Evolutionary conservation across 192 early-diverging fungal species (phyloP), one percentile per base, ranked within the genome.

Genomic region (Coemansia sp.): DNA sequence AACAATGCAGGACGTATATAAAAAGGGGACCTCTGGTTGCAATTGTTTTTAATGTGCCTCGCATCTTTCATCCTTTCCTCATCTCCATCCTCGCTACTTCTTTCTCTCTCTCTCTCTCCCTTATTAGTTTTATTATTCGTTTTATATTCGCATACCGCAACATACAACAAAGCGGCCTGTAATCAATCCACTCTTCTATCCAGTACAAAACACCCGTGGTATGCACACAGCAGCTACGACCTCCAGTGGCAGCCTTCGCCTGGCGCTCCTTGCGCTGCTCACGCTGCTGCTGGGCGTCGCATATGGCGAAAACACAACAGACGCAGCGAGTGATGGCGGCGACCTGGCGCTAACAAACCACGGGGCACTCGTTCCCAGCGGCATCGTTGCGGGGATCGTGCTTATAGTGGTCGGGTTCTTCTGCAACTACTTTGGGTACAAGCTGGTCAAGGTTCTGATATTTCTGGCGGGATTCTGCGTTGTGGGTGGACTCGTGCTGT

Each of bases 401-500:
- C 73, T 91, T 45, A 90, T 93, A 63, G 67, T 81, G 5, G 69
- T 87, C 39, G 92, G 92, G 2, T 68, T 91, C 62, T 52, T 91
- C 61, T 88, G 87, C 75, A 85, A 85, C 67, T 92, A 88, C 69
- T 87, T 90, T 68, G 92, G 92, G 0, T 83, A 84, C 77, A 83
- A 79, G 67, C 68, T 90, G 26, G 86, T 89, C 67, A 83, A 86
- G 63, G 69, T 90, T 9, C 87, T 91, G n/a, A 74, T 94, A 39
- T 92, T 93, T 69, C 69, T 95, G 62, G 84, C 86, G 9, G 94
- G 94, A 4, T 92, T 92, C 77, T 93, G 91, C 63, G 73, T 87
- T 8, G 86, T 87, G 13, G 79, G 83, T 69, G 85, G 83, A 42
- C 70, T 83, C 9, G 72, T 74, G 37, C 52, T 75, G 8, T 69